phyloP scores from a whole-genome alignment of 2,329 filamentous ascomycete species.

The Calonectria hongkongensis region DNA sequence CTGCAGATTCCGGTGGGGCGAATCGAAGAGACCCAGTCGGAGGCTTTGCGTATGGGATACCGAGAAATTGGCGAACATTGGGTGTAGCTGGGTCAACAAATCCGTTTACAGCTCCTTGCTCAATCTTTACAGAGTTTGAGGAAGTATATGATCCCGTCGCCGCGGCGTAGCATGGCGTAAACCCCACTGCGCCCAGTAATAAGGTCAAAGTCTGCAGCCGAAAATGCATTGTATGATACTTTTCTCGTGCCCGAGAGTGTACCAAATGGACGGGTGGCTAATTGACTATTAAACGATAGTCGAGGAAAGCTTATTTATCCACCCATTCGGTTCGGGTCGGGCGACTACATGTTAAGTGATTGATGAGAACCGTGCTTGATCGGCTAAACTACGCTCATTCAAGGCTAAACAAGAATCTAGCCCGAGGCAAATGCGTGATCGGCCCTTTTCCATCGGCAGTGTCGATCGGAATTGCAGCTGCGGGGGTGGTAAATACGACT shows the following conservation, averaged over 20 bases:
- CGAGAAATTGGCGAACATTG: slow-evolving; percentile 9
- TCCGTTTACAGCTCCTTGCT: slow-evolving; percentile 16
- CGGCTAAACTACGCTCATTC: background rate
- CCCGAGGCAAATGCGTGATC: slow-evolving; percentile 13
- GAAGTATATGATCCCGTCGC: background rate
- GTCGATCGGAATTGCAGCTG: slow-evolving; percentile 12
- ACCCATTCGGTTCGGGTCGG: background rate
- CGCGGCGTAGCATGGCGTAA: background rate
- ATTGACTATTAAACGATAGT: background rate
- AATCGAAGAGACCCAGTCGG: slow-evolving; percentile 1
- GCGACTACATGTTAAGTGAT: background rate
- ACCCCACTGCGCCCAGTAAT: background rate
- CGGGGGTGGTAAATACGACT: background rate
- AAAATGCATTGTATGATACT: background rate
- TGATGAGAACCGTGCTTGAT: background rate
- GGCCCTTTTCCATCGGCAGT: slow-evolving; percentile 20
- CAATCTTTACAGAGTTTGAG: background rate
- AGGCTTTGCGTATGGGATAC: slow-evolving; percentile 4
- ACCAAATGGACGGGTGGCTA: too few relatives aligned
- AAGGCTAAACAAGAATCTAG: background rate
- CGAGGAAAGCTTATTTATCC: slow-evolving; percentile 4
- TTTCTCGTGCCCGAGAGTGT: background rate
- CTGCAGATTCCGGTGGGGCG: slow-evolving; percentile 1
- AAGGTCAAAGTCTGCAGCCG: background rate
- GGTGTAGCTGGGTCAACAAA: slow-evolving; percentile 8